Percentiles rank a stretch among this genome's conserved stretches.
Evolutionary conservation across 2,329 filamentous ascomycete species (phyloP).

Genomic region (Aspergillus transmontanensis): DNA sequence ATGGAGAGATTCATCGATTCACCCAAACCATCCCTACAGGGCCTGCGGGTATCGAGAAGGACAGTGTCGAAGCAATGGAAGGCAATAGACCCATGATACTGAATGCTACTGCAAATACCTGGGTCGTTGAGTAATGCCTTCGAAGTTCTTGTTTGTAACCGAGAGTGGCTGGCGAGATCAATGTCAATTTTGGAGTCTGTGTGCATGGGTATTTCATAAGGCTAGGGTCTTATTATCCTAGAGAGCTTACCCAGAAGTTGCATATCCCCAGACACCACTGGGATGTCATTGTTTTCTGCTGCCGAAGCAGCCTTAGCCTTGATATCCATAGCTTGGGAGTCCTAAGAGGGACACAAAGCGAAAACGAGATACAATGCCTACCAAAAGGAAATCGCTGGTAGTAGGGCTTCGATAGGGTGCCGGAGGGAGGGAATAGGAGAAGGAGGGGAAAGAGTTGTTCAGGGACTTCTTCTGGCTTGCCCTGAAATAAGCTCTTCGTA

Average conservation of each 20-base stretch:
- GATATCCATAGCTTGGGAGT: neutral
- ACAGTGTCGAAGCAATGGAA: slow-evolving; percentile 61
- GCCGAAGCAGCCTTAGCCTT: neutral
- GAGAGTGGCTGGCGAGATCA: slow-evolving; percentile 31
- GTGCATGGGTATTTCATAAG: neutral
- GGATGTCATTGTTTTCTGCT: slow-evolving; percentile 3
- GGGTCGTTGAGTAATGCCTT: slow-evolving; percentile 62
- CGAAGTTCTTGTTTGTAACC: slow-evolving; percentile 63
- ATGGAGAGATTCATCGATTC: neutral
- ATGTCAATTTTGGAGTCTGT: neutral
- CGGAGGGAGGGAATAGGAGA: no score
- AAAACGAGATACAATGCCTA: neutral
- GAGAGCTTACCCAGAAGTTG: slow-evolving; percentile 23
- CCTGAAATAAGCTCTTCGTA: neutral
- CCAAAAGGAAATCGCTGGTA: neutral
- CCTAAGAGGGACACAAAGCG: neutral
- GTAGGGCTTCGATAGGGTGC: neutral
- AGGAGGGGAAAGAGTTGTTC: no score
- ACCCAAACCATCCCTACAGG: slow-evolving; percentile 65
- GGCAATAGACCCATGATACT: slow-evolving; percentile 64
- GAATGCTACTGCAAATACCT: slow-evolving; percentile 63
- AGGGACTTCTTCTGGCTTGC: no score
- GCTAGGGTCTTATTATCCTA: neutral
- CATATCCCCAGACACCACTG: slow-evolving; percentile 23
- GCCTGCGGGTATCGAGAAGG: slow-evolving; percentile 62